A percentile compares a stretch with the other conserved stretches of the same genome.
Conservation (phyloP, 2,329 filamentous ascomycete genomes). For the Ceratocystis variospora region DNA sequence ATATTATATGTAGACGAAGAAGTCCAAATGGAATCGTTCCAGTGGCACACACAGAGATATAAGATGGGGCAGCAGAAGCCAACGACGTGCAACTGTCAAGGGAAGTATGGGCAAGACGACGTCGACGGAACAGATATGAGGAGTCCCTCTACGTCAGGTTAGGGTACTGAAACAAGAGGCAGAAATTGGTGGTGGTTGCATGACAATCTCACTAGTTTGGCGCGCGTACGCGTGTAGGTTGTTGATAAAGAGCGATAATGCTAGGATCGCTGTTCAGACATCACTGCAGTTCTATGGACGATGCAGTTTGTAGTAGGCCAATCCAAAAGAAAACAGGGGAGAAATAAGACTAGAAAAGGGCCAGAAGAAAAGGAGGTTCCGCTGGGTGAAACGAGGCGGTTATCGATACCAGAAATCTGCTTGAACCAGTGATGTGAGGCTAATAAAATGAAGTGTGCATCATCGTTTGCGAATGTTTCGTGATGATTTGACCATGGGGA, state of each 20-base stretch:
- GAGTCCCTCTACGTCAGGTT: conserved; percentile 3
- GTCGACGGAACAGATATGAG: neutral
- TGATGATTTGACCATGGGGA: neutral
- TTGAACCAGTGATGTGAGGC: neutral
- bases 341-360: neutral
- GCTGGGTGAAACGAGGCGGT: neutral
- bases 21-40: conserved; percentile 32
- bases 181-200: neutral
- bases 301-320: neutral
- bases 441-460: neutral
- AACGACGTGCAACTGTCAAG: neutral
- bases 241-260: conserved; percentile 8
- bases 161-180: neutral
- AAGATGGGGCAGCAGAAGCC: conserved; percentile 22
- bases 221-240: neutral
- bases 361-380: neutral
- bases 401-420: neutral
- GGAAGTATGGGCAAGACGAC: neutral
- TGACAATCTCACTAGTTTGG: neutral
- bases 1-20: conserved; percentile 28
- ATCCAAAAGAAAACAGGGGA: neutral
- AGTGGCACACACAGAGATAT: conserved; percentile 29
- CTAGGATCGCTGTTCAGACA: conserved; percentile 11
- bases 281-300: neutral
- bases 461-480: neutral